phyloP scores from a whole-genome alignment of 176 grass and related monocot species.

The Triticum urartu region DNA sequence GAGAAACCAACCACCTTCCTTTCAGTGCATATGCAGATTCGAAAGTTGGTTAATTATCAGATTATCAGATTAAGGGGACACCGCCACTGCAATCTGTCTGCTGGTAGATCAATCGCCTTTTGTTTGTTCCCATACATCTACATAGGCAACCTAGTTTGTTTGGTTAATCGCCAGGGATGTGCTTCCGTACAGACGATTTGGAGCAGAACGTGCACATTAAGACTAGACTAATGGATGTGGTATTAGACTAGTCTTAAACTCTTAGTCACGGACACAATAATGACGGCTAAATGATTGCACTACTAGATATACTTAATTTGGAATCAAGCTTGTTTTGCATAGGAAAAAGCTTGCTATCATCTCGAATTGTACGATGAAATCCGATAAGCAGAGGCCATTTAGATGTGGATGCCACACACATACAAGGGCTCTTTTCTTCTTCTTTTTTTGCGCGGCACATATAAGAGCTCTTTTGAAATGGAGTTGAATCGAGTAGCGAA shows the following conservation, averaged over 20 bases:
- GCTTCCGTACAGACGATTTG: constrained; percentile 13
- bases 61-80: background rate
- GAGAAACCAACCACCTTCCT: constrained; percentile 49
- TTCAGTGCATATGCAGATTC: constrained; percentile 38
- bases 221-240: background rate
- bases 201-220: background rate
- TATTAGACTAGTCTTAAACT: background rate
- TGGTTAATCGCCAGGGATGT: background rate
- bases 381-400: background rate
- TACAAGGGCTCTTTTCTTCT: no score
- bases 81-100: constrained; percentile 41
- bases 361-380: background rate
- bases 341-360: background rate
- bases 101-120: constrained; percentile 24
- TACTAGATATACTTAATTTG: background rate
- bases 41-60: background rate
- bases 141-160: background rate
- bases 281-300: constrained; percentile 13
- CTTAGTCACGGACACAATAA: background rate
- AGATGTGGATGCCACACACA: background rate
- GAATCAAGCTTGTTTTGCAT: background rate
- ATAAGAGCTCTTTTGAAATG: no score
- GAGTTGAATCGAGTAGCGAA: background rate
- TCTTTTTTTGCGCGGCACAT: no score
- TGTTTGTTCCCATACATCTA: constrained; percentile 8